These are phyloP conservation scores for Boechera divaricarpa DNA, from an alignment of 345 rosid species.

Conservation along the genomic window DNA sequence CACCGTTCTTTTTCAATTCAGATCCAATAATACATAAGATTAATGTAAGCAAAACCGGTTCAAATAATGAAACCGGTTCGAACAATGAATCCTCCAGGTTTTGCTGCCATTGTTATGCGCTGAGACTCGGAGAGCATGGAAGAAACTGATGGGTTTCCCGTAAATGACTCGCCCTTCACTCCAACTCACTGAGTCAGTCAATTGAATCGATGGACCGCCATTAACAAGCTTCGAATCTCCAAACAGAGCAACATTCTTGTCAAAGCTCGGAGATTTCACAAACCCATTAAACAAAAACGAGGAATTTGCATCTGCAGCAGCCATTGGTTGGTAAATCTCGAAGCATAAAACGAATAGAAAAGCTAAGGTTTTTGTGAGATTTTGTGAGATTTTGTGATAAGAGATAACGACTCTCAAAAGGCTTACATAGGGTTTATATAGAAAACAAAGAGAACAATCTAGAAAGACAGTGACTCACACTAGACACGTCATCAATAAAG, in stretches of 20 bases:
- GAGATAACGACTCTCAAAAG: no score
- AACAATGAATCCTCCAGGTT: background rate
- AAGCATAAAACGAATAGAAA: conserved; percentile 50
- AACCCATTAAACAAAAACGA: conserved; percentile 64
- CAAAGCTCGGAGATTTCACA: conserved; percentile 60
- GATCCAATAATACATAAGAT: conserved; percentile 14
- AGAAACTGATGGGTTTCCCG: conserved; percentile 71
- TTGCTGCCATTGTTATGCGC: no score
- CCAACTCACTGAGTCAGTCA: conserved; percentile 56
- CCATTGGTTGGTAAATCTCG: conserved; percentile 27
- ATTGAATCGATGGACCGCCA: conserved; percentile 64
- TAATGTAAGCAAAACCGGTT: conserved; percentile 19
- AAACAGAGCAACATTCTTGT: conserved; percentile 52
- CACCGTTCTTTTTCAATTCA: conserved; percentile 14
- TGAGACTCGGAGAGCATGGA: conserved; percentile 18
- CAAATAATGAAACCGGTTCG: background rate
- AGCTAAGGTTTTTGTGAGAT: conserved; percentile 20
- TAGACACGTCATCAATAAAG: no score
- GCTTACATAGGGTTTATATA: no score
- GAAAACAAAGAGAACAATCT: no score
- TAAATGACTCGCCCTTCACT: conserved; percentile 63
- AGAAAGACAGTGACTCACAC: no score
- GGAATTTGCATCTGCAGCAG: conserved; percentile 38
- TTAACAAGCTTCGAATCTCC: conserved; percentile 69
- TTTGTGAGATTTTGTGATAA: no score